Evolutionary conservation across 2,329 filamentous ascomycete species (phyloP).

Genomic region (Ceratocystis colombiana): DNA sequence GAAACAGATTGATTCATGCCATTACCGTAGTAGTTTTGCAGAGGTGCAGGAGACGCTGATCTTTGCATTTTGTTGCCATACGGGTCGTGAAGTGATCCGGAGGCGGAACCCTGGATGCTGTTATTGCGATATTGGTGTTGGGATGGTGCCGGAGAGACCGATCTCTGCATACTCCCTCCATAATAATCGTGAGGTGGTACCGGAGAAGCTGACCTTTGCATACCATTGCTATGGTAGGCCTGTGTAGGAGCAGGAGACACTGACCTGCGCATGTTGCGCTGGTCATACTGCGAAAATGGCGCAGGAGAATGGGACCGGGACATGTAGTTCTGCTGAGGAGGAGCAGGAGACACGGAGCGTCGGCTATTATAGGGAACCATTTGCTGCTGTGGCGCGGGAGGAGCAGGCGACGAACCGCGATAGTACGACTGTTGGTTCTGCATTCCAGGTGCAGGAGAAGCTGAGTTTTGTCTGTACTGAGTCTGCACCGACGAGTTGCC

Average conservation of each 20-base stretch:
- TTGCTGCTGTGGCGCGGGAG: slow-evolving; percentile 28
- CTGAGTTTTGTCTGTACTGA: slow-evolving; percentile 27
- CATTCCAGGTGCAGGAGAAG: slow-evolving; percentile 32
- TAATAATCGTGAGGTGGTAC: slow-evolving; percentile 32
- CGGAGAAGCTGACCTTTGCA: slow-evolving; percentile 35
- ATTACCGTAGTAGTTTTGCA: slow-evolving; percentile 19
- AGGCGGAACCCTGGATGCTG: slow-evolving; percentile 26
- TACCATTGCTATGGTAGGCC: slow-evolving; percentile 20
- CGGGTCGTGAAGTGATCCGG: slow-evolving; percentile 28
- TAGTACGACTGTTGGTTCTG: slow-evolving; percentile 29
- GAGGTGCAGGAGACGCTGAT: slow-evolving; percentile 18
- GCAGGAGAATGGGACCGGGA: slow-evolving; percentile 28
- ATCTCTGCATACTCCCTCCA: slow-evolving; percentile 23
- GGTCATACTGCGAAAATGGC: slow-evolving; percentile 27
- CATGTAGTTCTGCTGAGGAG: slow-evolving; percentile 22
- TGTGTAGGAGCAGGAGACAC: slow-evolving; percentile 25
- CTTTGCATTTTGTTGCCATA: slow-evolving; percentile 31
- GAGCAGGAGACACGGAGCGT: slow-evolving; percentile 26
- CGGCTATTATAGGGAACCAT: slow-evolving; percentile 27
- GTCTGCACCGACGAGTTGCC: slow-evolving; percentile 32
- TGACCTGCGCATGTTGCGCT: slow-evolving; percentile 26
- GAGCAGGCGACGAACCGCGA: slow-evolving; percentile 35
- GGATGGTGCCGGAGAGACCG: slow-evolving; percentile 24
- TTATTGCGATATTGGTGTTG: slow-evolving; percentile 19
- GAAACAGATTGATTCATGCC: slow-evolving; percentile 26